Evolutionary conservation across 2,329 filamentous ascomycete genomes (phyloP), one percentile per base, ranked within the genome.

Genomic region (Aspergillus sojae): DNA sequence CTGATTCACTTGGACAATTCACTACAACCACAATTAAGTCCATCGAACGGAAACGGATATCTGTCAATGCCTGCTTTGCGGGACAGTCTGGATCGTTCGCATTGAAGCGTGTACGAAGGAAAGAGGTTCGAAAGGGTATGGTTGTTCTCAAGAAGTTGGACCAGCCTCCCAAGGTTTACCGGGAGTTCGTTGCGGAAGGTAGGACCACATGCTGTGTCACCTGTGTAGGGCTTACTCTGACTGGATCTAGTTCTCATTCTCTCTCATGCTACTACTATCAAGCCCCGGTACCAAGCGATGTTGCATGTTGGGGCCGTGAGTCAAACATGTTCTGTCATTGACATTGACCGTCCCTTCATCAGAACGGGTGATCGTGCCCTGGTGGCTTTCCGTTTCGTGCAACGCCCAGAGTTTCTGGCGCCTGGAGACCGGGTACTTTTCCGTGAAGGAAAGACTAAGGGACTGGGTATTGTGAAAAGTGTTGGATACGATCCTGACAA

Each of bases 41-140:
- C 12, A 98, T 99, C 70, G 94, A 99, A 80, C 88, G 95, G 21
- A 98, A 98, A 83, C 87, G 95, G 23, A 94, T 98, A 68, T 85
- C 88, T 28, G 94, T 97, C 0, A 93, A 93, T 0, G 92, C 90
- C 1, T 94, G 93, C 39, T 92, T 91, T 14, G 95, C 95, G 0
- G 95, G 95, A 0, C 95, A 99, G 78, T 96, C 92, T 32, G 95
- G 92, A 0, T 95, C 91, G 10, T 96, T 99, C 73, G 94, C 95
- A 0, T 78, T 99, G 59, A 94, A 95, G 69, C 90, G 93, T 66
- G 86, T 98, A 3, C 88, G 93, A 56, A 85, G 94, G 48, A 96
- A 94, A 77, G 94, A 98, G 69, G 94, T 99, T 0, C 87, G 95
- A 14, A 99, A 99, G 82, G 95, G 95, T 34, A 98, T 98, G 94